Conservation (phyloP, 1,284 basidiomycete species). For the Anthracocystis panici-leucophaei region DNA sequence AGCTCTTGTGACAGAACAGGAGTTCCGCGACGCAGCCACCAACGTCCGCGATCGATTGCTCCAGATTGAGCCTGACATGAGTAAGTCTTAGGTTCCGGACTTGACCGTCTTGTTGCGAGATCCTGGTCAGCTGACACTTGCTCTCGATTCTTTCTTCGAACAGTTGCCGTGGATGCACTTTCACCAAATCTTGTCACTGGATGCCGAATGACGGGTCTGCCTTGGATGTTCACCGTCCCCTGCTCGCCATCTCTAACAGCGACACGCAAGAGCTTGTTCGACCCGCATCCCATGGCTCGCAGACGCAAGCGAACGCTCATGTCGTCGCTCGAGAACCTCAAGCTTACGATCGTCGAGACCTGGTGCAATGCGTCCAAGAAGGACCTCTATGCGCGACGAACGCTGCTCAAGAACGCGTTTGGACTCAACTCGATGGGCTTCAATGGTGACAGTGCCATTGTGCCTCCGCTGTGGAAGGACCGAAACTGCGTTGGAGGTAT, state of each 20-base stretch:
- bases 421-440: constrained; percentile 39
- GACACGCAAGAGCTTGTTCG: constrained; percentile 21
- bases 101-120: not conserved
- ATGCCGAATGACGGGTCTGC: constrained; percentile 52
- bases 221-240: constrained; percentile 53
- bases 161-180: constrained; percentile 56
- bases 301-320: constrained; percentile 20
- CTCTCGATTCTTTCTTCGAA: not conserved
- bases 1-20: constrained; percentile 20
- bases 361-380: constrained; percentile 33
- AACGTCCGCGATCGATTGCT: constrained; percentile 39
- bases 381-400: constrained; percentile 30
- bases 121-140: not conserved
- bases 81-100: constrained; percentile 11
- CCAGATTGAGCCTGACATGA: constrained; percentile 50
- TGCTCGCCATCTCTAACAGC: constrained; percentile 50
- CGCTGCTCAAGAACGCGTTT: constrained; percentile 33
- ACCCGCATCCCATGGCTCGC: constrained; percentile 54
- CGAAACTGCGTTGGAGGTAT: constrained; percentile 44
- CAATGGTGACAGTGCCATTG: constrained; percentile 38
- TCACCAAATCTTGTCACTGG: constrained; percentile 55
- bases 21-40: constrained; percentile 42
- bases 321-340: constrained; percentile 39
- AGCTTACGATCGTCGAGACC: constrained; percentile 31
- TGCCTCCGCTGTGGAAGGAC: constrained; percentile 43